Base-by-base conservation (phyloP, 2,329 filamentous ascomycete species). In the Alternaria brassicae region DNA sequence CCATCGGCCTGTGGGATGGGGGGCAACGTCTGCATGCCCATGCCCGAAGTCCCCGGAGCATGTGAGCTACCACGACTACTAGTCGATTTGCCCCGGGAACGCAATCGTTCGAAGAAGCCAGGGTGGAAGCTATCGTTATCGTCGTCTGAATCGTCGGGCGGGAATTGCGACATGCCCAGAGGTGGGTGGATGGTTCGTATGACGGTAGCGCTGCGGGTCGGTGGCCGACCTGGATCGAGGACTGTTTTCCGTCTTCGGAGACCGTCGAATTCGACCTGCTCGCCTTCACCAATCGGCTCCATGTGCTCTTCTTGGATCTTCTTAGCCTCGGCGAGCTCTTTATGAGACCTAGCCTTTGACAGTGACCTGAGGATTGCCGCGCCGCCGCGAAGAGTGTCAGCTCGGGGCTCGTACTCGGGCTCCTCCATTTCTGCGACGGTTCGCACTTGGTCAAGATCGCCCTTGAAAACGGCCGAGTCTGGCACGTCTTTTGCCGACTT, bases 401-500 rank as follows among this genome's bases (percentile, higher is more conserved):
- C 95, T 74, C 97, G 96, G 53, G 95, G 95, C 71, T 99, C 95
- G 13, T 91, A 90, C 78, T 99, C 95, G n/a, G 93, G 91, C 75
- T 98, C 93, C 75, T 96, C 92, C 73, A 97, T 92, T 71, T 97
- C 92, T 45, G 92, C 94, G 62, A 98, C 95, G 28, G 94, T 96
- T 30, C 95, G 91, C 53, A 98, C 91, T 82, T 99, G 94, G 72
- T 98, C 91, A 51, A 99, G 85, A 72, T 98, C 93, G 42, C 94
- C 95, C 55, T 89, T 88, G 82, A 99, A 97, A 37, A 99, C 89
- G 30, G 93, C 93, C 0, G 92, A 85, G 75, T 98, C 95, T 6
- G 95, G 95, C 0, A 99, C 94, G 72, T 99, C 94, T 75, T 98
- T 99, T 69, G 95, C 92, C 0, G 94, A 97, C 77, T 98, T 98